Evolutionary conservation across 164 flowering plant species (phyloP).

Genomic region (Magnolia kwangsiensis): DNA sequence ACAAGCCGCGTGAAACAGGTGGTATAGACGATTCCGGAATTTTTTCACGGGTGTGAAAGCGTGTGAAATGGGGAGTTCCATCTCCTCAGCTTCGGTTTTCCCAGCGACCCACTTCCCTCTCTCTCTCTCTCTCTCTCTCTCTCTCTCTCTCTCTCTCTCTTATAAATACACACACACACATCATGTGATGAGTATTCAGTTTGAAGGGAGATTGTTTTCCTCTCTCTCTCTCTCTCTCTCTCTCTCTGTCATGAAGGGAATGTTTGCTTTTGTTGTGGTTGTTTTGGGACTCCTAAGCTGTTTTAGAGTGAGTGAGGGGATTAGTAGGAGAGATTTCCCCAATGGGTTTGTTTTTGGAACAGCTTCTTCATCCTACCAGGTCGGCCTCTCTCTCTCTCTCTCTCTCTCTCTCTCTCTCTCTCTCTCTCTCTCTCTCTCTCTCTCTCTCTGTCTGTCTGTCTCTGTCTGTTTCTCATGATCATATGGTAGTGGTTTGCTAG

Average conservation of each 20-base stretch:
- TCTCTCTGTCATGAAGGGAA: background rate
- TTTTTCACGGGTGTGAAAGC: background rate
- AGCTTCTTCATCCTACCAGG: slow-evolving; percentile 42
- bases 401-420: background rate
- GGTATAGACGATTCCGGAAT: too few relatives aligned
- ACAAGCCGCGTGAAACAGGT: too few relatives aligned
- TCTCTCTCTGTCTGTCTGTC: background rate
- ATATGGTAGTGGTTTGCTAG: too few relatives aligned
- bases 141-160: background rate
- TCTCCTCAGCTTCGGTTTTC: background rate
- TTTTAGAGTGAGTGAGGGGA: slow-evolving; percentile 10
- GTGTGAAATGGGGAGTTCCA: background rate
- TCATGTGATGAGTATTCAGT: background rate
- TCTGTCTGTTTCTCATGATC: too few relatives aligned
- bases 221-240: background rate
- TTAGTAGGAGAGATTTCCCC: slow-evolving; percentile 35
- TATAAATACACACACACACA: background rate
- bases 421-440: background rate
- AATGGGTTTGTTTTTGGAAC: slow-evolving; percentile 46
- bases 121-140: background rate
- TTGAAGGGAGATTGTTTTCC: background rate
- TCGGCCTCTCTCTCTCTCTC: background rate
- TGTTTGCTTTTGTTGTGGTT: slow-evolving; percentile 21
- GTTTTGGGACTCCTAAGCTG: slow-evolving; percentile 25
- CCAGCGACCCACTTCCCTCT: background rate